Percentiles rank a stretch among this genome's conserved stretches.
phyloP scores from a whole-genome alignment of 495 filamentous ascomycete genomes.

The Penicillium subrubescens region DNA sequence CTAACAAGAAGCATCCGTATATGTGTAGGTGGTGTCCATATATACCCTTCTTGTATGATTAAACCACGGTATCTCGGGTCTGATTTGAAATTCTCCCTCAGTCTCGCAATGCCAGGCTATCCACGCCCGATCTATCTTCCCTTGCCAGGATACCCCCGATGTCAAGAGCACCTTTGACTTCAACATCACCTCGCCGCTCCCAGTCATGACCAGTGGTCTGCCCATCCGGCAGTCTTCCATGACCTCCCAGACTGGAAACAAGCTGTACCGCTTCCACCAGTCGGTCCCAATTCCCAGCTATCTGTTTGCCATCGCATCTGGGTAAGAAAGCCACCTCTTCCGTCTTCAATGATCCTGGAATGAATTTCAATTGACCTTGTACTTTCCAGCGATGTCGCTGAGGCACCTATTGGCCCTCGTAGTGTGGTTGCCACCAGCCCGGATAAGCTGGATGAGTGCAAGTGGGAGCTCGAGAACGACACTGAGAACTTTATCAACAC shows the following conservation, averaged over 20 bases:
- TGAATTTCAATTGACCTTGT: not conserved
- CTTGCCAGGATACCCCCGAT: constrained; percentile 95
- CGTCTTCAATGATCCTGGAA: not conserved
- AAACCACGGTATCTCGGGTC: not conserved
- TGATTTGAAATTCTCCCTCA: constrained; percentile 16
- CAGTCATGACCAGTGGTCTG: constrained; percentile 86
- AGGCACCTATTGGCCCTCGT: constrained; percentile 80
- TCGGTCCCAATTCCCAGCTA: constrained; percentile 92
- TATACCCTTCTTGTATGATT: not conserved
- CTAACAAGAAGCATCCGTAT: constrained; percentile 90
- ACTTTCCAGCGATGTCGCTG: constrained; percentile 66
- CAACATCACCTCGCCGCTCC: constrained; percentile 80
- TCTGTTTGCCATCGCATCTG: constrained; percentile 87
- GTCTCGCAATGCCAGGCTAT: constrained; percentile 97
- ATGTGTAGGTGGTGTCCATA: constrained; percentile 65
- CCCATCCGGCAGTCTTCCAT: constrained; percentile 57
- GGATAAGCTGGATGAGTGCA: constrained; percentile 77
- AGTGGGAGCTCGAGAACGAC: constrained; percentile 87
- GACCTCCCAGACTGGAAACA: constrained; percentile 39
- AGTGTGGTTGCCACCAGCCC: constrained; percentile 84
- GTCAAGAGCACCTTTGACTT: constrained; percentile 91
- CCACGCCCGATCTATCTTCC: constrained; percentile 87
- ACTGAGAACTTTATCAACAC: constrained; percentile 89
- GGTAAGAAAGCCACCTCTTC: constrained; percentile 34
- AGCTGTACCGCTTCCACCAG: constrained; percentile 81